Evolutionary conservation across 1,139 yeast species (phyloP), one percentile per base, ranked within the genome.

Genomic region (Geotrichum phurueaensis): DNA sequence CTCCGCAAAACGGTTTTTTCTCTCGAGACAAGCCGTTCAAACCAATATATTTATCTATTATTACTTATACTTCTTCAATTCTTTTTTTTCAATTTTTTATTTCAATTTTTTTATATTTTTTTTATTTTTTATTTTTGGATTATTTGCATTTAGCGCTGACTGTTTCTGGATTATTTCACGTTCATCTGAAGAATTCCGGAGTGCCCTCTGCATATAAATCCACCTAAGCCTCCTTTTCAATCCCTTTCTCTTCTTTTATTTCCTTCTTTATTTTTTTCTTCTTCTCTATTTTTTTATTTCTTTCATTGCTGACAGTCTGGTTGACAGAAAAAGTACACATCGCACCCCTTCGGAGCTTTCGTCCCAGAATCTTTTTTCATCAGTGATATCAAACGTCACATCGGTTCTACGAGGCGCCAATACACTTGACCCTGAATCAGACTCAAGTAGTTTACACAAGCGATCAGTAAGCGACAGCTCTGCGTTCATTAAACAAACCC

Each of bases 321-420:
- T 7, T 12, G 12, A 31, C 23, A 22, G 22, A 3, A 25, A 27
- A 27, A 50, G 25, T 9, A 23, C 36, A n/a, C 31, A n/a, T 23
- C 29, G 36, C 5, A 50, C n/a, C 20, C 13, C 36, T 25, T 51
- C 29, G 25, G 51, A 23, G 27, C 18, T 48, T 25, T 48, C 31
- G 13, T 48, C 31, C 23, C 53, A 51, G 36, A 39, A 39, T 33
- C 53, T 57, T 20, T 56, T 56, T 27, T 56, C 59, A 18, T 56
- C 59, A 9, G 59, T 56, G 22, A 45, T 51, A 31, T 56, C 59
- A 45, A 52, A 52, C 57, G 54, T 53, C 10, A 43, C 61, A 4
- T 29, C 53, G 7, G 43, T 29, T 15, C 47, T 53, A 10, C 45
- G 54, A 15, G 56, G 57, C 18, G 18, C 22, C 27, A 49, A 36